Percentiles rank a stretch among this genome's conserved stretches.
Conservation (phyloP, 1,284 basidiomycete species). For the Sporisorium exsertum region DNA sequence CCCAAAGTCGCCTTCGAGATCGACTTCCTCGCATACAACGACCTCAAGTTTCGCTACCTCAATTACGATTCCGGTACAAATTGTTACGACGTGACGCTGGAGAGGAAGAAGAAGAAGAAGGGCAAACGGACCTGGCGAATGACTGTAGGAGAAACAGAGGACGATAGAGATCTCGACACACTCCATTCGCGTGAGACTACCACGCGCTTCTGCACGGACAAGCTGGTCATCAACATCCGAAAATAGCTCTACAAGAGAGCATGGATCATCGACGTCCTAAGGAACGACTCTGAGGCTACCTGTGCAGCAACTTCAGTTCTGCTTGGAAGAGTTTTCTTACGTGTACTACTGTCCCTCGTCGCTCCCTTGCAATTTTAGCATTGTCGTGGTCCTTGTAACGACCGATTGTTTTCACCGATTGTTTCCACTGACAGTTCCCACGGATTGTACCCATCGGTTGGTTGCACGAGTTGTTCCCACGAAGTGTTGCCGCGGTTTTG, state of each 20-base stretch:
- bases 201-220: conserved; percentile 6
- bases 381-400: too few relatives aligned
- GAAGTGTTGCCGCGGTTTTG: too few relatives aligned
- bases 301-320: background rate
- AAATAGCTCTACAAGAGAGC: background rate
- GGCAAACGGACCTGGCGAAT: background rate
- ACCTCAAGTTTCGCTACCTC: conserved; percentile 8
- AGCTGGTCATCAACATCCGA: background rate
- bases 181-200: background rate
- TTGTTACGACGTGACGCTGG: conserved; percentile 7
- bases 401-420: too few relatives aligned
- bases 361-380: too few relatives aligned
- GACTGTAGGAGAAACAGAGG: conserved; percentile 1
- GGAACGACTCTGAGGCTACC: background rate
- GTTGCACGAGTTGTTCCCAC: too few relatives aligned
- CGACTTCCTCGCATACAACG: background rate
- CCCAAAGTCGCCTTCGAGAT: conserved; percentile 9
- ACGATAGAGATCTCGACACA: conserved; percentile 7
- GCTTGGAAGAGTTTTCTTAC: background rate
- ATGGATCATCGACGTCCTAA: background rate
- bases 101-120: background rate
- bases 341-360: too few relatives aligned
- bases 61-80: conserved; percentile 9
- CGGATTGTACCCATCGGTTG: too few relatives aligned
- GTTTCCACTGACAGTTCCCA: too few relatives aligned